A percentile compares a stretch with the other conserved stretches of the same genome.
phyloP scores from a whole-genome alignment of 257 asterid species.

The Solanum appendiculatum region DNA sequence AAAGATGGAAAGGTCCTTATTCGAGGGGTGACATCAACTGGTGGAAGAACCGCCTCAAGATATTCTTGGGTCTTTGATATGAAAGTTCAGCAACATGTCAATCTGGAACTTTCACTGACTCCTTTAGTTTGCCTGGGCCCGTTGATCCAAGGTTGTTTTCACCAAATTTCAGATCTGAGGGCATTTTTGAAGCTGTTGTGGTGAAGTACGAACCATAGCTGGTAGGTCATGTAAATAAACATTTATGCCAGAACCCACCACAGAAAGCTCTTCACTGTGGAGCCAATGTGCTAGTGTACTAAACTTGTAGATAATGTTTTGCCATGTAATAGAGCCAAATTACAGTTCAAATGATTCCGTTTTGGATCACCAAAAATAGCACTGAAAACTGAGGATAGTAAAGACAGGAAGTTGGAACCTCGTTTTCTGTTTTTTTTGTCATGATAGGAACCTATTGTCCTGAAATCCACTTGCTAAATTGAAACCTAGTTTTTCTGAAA shows the following conservation, averaged over 20 bases:
- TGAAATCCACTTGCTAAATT: not conserved
- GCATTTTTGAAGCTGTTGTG: conserved; percentile 63
- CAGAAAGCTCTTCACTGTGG: not conserved
- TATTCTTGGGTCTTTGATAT: conserved; percentile 49
- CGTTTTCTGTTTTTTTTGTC: too few species aligned
- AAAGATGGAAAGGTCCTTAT: conserved; percentile 38
- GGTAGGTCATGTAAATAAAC: not conserved
- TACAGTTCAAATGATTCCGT: not conserved
- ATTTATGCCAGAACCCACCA: not conserved
- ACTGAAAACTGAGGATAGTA: not conserved
- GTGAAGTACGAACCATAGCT: conserved; percentile 30
- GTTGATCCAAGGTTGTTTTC: conserved; percentile 59
- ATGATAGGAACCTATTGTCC: too few species aligned
- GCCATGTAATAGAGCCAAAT: not conserved
- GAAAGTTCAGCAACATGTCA: conserved; percentile 68
- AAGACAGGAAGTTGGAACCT: not conserved
- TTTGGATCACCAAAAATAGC: not conserved
- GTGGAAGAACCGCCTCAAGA: conserved; percentile 32
- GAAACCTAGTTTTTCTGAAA: not conserved
- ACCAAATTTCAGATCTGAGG: conserved; percentile 58
- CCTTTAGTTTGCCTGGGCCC: conserved; percentile 65
- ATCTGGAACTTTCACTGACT: conserved; percentile 65
- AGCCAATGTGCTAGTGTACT: not conserved
- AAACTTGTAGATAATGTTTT: not conserved
- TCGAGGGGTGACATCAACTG: conserved; percentile 60